Conservation (phyloP, 495 filamentous ascomycete genomes). For the Aspergillus incahuasiensis region DNA sequence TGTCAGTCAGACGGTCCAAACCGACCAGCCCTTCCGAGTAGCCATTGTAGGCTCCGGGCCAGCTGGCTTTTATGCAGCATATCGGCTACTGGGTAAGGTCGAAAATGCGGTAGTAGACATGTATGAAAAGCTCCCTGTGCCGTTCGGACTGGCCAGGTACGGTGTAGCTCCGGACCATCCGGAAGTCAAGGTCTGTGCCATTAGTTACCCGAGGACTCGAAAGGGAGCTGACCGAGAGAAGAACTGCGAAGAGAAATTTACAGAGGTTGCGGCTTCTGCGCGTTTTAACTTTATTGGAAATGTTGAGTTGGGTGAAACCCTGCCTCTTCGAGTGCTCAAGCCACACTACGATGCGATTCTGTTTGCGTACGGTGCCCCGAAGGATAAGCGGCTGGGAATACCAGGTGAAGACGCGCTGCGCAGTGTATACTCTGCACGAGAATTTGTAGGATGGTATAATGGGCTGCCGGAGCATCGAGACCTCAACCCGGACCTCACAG, state of each 20-base stretch:
- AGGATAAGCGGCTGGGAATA: conserved; percentile 73
- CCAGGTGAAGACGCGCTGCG: conserved; percentile 67
- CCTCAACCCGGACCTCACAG: conserved; percentile 69
- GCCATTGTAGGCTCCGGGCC: conserved; percentile 93
- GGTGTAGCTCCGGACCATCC: conserved; percentile 97
- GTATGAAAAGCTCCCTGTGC: conserved; percentile 92
- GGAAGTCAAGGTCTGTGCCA: conserved; percentile 77
- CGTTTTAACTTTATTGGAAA: conserved; percentile 93
- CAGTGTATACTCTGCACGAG: conserved; percentile 82
- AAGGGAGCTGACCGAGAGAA: conserved; percentile 26
- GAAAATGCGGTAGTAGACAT: conserved; percentile 76
- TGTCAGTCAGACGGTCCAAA: conserved; percentile 30
- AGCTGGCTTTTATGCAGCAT: conserved; percentile 92
- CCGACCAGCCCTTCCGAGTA: conserved; percentile 61
- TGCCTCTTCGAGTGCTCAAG: conserved; percentile 64
- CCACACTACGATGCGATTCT: conserved; percentile 89
- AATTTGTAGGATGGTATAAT: conserved; percentile 99
- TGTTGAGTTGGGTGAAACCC: conserved; percentile 66
- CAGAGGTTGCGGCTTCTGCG: conserved; percentile 73
- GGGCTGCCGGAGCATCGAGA: conserved; percentile 79
- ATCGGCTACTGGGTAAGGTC: conserved; percentile 71
- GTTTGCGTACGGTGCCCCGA: conserved; percentile 86
- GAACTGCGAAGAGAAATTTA: conserved; percentile 94
- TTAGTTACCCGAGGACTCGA: background rate
- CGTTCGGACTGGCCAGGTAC: conserved; percentile 86